Evolutionary conservation across 192 early-diverging fungal genomes (phyloP).

Genomic region (Backusella tuberculispora): DNA sequence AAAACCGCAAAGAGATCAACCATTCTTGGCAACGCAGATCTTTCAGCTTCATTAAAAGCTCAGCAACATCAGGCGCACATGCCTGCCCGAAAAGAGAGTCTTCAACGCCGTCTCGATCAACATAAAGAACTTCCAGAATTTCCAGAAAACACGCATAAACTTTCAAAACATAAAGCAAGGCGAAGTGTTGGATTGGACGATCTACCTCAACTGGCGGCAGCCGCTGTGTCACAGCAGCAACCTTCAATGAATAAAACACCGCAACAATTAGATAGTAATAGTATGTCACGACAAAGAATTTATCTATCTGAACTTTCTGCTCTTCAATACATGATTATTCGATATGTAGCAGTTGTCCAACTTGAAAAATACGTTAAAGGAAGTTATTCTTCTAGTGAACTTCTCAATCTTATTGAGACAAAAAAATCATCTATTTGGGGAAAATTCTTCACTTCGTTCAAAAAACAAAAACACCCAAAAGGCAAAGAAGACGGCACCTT

Average conservation of each 20-base stretch:
- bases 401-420: constrained; percentile 76
- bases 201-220: constrained; percentile 23
- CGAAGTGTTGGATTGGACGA: constrained; percentile 24
- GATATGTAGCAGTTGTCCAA: constrained; percentile 80
- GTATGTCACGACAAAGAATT: constrained; percentile 20
- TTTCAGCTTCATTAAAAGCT: not conserved
- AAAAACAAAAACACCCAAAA: constrained; percentile 48
- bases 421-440: constrained; percentile 78
- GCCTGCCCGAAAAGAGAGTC: constrained; percentile 27
- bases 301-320: constrained; percentile 73
- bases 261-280: not conserved
- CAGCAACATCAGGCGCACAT: constrained; percentile 5
- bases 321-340: constrained; percentile 82
- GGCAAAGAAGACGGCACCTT: constrained; percentile 82
- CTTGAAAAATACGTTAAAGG: constrained; percentile 74
- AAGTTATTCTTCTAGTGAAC: constrained; percentile 71
- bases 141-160: not conserved
- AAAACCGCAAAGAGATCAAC: constrained; percentile 33
- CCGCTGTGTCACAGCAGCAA: not conserved
- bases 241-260: not conserved
- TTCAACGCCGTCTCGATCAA: constrained; percentile 25
- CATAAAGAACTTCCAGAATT: constrained; percentile 21
- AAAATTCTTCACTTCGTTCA: constrained; percentile 64
- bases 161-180: not conserved
- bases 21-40: constrained; percentile 27